Evolutionary conservation across 345 rosid genomes (phyloP).

Genomic region (Eucalyptus globulus): DNA sequence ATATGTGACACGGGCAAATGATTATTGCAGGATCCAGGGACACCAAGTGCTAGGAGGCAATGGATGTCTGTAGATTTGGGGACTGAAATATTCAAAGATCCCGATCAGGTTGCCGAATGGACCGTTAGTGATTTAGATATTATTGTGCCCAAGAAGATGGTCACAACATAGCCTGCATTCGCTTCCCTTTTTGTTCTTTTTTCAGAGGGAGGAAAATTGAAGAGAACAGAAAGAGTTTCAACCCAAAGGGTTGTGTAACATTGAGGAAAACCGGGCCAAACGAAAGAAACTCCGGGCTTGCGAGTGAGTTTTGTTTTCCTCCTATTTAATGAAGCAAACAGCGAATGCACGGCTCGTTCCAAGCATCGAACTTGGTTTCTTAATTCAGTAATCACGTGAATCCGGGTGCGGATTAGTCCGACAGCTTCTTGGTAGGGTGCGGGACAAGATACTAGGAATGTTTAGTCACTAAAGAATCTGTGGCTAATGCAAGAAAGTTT

Average conservation of each 20-base stretch:
- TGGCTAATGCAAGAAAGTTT: background rate
- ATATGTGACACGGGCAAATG: background rate
- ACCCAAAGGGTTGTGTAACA: background rate
- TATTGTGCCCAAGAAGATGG: slow-evolving; percentile 9
- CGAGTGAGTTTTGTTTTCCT: background rate
- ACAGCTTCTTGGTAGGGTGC: no score
- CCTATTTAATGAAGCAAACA: background rate
- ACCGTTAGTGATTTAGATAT: slow-evolving; percentile 45
- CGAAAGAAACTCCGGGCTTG: background rate
- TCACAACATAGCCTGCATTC: background rate
- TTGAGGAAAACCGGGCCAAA: background rate
- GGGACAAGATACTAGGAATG: background rate
- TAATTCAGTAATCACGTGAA: background rate
- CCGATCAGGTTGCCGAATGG: slow-evolving; percentile 55
- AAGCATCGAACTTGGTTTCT: background rate
- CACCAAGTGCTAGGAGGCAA: slow-evolving; percentile 40
- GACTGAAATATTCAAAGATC: slow-evolving; percentile 37
- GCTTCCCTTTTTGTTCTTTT: background rate
- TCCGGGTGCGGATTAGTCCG: background rate
- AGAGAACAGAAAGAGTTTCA: background rate
- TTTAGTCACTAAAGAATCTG: background rate
- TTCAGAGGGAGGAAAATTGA: background rate
- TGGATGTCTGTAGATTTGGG: slow-evolving; percentile 63
- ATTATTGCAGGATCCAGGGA: slow-evolving; percentile 40
- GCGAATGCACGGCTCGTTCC: background rate